Evolutionary conservation across 2,329 filamentous ascomycete genomes (phyloP).

Genomic region (Pseudopithomyces maydicus): DNA sequence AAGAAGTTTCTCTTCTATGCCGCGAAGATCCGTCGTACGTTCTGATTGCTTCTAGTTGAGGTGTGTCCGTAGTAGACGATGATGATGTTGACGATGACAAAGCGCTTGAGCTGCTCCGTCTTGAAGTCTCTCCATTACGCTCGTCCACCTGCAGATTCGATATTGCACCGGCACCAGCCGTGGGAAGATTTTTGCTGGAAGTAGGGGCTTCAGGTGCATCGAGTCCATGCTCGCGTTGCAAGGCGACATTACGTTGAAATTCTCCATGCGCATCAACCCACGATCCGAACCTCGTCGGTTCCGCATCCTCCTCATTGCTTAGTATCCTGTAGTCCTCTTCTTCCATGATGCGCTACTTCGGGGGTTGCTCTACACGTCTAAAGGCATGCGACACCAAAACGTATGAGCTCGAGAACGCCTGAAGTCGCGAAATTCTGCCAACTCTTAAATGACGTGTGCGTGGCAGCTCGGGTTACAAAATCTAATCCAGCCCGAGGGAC

Average conservation of each 20-base stretch:
- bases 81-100: slow-evolving; percentile 26
- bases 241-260: slow-evolving; percentile 20
- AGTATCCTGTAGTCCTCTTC: slow-evolving; percentile 37
- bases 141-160: slow-evolving; percentile 20
- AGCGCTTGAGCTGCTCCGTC: slow-evolving; percentile 21
- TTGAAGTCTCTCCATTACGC: slow-evolving; percentile 25
- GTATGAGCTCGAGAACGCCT: background rate
- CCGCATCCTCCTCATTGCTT: slow-evolving; percentile 34
- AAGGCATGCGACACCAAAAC: background rate
- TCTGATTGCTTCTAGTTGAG: slow-evolving; percentile 35
- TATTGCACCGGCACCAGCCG: slow-evolving; percentile 9
- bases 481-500: background rate
- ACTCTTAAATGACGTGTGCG: too few species aligned
- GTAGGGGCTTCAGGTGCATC: slow-evolving; percentile 20
- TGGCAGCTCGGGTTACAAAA: too few species aligned
- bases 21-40: slow-evolving; percentile 27
- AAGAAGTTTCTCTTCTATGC: slow-evolving; percentile 24
- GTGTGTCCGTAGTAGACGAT: slow-evolving; percentile 19
- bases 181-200: slow-evolving; percentile 7
- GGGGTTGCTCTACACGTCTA: too few species aligned
- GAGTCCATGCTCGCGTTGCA: slow-evolving; percentile 29
- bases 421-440: too few species aligned
- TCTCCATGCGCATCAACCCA: slow-evolving; percentile 36
- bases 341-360: slow-evolving; percentile 26
- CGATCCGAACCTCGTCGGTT: slow-evolving; percentile 28